Evolutionary conservation across 106 monocot genomes (phyloP), one percentile per base, ranked within the genome.

Genomic region (Dactylorhiza incarnata): DNA sequence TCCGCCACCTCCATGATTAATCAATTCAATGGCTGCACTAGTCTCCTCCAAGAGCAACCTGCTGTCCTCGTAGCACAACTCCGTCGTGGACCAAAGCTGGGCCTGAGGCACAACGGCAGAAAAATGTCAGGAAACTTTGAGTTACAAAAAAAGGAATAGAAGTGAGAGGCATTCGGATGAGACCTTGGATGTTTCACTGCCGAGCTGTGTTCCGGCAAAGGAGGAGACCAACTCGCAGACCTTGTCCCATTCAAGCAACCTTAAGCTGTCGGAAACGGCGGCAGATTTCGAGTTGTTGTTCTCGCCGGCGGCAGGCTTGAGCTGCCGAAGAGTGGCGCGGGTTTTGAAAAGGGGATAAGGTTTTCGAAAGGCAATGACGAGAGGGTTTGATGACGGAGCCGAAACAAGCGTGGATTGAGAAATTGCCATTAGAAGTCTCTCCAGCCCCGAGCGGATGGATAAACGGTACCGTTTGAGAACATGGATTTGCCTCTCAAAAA

Each of bases 191-290:
- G 91, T 83, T 23, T 88, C 71, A 7, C 84, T 83, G 75, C 94
- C 94, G 0, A 84, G 77, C 9, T 68, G 53, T 0, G 94, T 94
- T 59, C 87, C 85, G 47, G 94, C 91, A 82, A 91, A 94, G 65
- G 87, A 84, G 63, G 94, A 78, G 81, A 94, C 94, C 76, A 78
- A 70, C 59, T 89, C 87, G 87, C 88, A 88, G 43, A 94, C 73
- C 59, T 85, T 85, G 81, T 87, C 85, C 94, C 94, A 94, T 82
- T 91, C 91, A 8, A 94, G 89, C 10, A 94, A 74, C 71, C 80
- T 53, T 62, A 94, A 83, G 82, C 84, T 89, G 77, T 89, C 89
- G 45, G 81, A 70, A 47, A 85, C 48, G n/a, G 79, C 85, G 29
- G 84, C 43, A 49, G 81, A 67, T n/a, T 59, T 71, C 4, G 83